Percentiles rank a stretch among this genome's conserved stretches.
phyloP scores from a whole-genome alignment of 2,329 filamentous ascomycete genomes.

The Exutisphaerella laricina region DNA sequence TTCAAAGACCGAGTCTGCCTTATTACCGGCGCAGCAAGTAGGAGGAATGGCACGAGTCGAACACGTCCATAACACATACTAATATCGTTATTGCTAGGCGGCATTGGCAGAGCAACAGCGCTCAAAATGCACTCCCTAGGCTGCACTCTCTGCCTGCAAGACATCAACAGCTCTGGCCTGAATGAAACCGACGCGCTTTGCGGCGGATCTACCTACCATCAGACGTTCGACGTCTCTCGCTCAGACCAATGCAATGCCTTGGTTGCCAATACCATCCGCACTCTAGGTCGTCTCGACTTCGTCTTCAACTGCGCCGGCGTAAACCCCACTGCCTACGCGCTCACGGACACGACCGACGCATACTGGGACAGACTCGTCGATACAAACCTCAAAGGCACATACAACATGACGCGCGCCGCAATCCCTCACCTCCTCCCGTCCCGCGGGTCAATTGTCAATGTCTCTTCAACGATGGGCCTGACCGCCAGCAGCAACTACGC shows the following conservation, averaged over 20 bases:
- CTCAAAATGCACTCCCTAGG: constrained; percentile 41
- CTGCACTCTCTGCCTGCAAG: constrained; percentile 39
- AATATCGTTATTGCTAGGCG: too few relatives aligned
- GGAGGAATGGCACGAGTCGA: too few relatives aligned
- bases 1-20: constrained; percentile 27
- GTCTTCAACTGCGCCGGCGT: constrained; percentile 41
- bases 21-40: constrained; percentile 18
- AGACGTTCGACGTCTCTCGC: constrained; percentile 30
- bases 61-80: too few relatives aligned
- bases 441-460: constrained; percentile 38
- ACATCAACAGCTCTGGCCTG: constrained; percentile 34
- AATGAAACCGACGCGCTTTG: constrained; percentile 24
- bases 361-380: constrained; percentile 39
- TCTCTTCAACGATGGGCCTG: constrained; percentile 38
- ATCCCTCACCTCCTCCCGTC: constrained; percentile 34
- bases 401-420: constrained; percentile 38
- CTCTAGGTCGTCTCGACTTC: constrained; percentile 33
- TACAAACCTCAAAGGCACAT: constrained; percentile 40
- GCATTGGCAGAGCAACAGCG: constrained; percentile 42
- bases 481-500: constrained; percentile 35
- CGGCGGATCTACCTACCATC: constrained; percentile 2
- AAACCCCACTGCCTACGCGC: constrained; percentile 30
- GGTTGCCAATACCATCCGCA: constrained; percentile 19
- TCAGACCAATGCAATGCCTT: constrained; percentile 23
- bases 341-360: constrained; percentile 38